Percentiles rank a stretch among this genome's conserved stretches.
Conservation (phyloP, 257 asterid genomes). For the Solanum raphanifolium region DNA sequence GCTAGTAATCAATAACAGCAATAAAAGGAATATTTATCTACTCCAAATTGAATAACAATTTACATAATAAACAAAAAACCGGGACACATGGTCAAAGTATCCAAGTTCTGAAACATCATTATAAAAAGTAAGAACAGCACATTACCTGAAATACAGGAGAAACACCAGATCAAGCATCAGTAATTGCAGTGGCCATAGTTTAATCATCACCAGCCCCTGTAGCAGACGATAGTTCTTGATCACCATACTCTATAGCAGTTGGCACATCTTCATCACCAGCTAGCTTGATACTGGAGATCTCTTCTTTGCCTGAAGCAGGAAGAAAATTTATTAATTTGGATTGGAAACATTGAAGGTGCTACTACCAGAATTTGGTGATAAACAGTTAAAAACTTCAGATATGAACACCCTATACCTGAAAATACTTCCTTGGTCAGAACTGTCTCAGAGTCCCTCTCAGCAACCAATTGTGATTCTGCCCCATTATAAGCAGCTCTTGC, state of each 20-base stretch:
- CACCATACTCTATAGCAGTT: not conserved
- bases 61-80: not conserved
- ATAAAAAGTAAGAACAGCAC: not conserved
- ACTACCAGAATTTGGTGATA: not conserved
- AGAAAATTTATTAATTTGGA: not conserved
- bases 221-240: not conserved
- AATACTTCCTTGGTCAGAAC: not conserved
- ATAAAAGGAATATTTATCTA: not conserved
- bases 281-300: not conserved
- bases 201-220: not conserved
- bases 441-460: not conserved
- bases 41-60: not conserved
- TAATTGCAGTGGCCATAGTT: not conserved
- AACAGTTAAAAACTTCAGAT: not conserved
- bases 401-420: not conserved
- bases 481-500: not conserved
- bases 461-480: not conserved
- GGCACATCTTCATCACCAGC: not conserved
- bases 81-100: not conserved
- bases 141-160: not conserved
- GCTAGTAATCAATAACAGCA: not conserved
- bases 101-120: not conserved
- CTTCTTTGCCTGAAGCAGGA: not conserved
- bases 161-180: not conserved
- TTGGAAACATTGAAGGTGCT: not conserved